A percentile compares a stretch with the other conserved stretches of the same genome.
Evolutionary conservation across 2,329 filamentous ascomycete species (phyloP).

Genomic region (Beauveria asiatica): DNA sequence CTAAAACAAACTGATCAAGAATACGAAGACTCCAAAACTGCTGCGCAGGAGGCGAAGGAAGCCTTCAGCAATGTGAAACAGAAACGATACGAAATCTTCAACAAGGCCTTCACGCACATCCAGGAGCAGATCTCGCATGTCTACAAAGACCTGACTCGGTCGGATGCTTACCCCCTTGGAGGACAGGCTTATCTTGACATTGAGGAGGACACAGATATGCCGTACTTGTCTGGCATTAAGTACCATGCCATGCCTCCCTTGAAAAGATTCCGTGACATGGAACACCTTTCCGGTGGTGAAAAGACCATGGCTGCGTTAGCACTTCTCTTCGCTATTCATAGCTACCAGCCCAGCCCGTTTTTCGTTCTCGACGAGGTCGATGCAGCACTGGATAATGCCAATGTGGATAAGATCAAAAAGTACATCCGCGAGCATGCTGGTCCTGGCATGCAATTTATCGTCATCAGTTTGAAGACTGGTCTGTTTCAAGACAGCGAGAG

Average conservation of each 20-base stretch:
- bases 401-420: conserved; percentile 91
- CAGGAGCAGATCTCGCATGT: conserved; percentile 88
- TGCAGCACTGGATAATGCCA: conserved; percentile 94
- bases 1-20: conserved; percentile 80
- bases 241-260: conserved; percentile 98
- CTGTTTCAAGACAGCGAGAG: conserved; percentile 96
- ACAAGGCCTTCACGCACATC: conserved; percentile 90
- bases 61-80: conserved; percentile 76
- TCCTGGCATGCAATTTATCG: conserved; percentile 98
- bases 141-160: conserved; percentile 91
- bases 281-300: conserved; percentile 91
- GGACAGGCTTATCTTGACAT: conserved; percentile 85
- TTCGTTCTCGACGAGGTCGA: conserved; percentile 98
- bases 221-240: conserved; percentile 91
- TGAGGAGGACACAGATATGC: conserved; percentile 88
- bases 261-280: conserved; percentile 98
- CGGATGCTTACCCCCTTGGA: conserved; percentile 84
- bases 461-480: conserved; percentile 91
- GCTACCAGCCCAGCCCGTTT: conserved; percentile 90
- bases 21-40: conserved; percentile 73
- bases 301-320: conserved; percentile 98
- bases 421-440: conserved; percentile 92
- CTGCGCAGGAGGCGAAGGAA: conserved; percentile 68
- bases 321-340: conserved; percentile 94
- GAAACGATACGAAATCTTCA: conserved; percentile 82